Percentiles rank a stretch among this genome's conserved stretches.
phyloP scores from a whole-genome alignment of 1,284 basidiomycete genomes.

The Sutorius eximius region DNA sequence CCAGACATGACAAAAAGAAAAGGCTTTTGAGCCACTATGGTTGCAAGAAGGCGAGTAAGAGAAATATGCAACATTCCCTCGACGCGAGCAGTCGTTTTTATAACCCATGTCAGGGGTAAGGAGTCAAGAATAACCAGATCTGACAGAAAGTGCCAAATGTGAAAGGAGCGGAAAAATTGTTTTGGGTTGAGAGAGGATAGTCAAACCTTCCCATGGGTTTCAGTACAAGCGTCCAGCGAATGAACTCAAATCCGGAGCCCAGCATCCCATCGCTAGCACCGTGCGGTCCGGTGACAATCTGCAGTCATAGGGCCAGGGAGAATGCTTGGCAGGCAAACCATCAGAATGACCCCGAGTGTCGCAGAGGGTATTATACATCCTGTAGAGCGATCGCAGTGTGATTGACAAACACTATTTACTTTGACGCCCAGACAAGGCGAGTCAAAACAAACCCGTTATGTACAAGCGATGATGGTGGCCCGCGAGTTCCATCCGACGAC shows the following conservation, averaged over 20 bases:
- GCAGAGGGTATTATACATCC: too few relatives aligned
- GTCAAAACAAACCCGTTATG: neutral
- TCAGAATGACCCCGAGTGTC: too few relatives aligned
- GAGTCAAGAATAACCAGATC: neutral
- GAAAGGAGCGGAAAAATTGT: neutral
- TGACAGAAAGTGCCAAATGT: neutral
- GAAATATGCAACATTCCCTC: neutral
- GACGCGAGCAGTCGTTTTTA: neutral
- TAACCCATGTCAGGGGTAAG: neutral
- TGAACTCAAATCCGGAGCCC: neutral
- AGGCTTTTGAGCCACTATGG: neutral
- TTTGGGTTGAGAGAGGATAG: neutral
- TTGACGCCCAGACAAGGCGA: neutral
- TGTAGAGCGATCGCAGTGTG: too few relatives aligned
- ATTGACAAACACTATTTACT: too few relatives aligned
- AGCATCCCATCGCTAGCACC: neutral
- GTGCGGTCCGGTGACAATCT: neutral
- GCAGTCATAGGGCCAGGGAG: too few relatives aligned
- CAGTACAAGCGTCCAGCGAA: neutral
- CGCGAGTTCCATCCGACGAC: neutral
- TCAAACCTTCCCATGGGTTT: neutral
- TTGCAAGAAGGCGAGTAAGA: neutral
- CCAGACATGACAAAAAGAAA: slow-evolving; percentile 1
- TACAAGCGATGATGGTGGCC: neutral
- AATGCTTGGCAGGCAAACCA: too few relatives aligned